phyloP scores from a whole-genome alignment of 768 basidiomycete species.

The Calocera cornea region DNA sequence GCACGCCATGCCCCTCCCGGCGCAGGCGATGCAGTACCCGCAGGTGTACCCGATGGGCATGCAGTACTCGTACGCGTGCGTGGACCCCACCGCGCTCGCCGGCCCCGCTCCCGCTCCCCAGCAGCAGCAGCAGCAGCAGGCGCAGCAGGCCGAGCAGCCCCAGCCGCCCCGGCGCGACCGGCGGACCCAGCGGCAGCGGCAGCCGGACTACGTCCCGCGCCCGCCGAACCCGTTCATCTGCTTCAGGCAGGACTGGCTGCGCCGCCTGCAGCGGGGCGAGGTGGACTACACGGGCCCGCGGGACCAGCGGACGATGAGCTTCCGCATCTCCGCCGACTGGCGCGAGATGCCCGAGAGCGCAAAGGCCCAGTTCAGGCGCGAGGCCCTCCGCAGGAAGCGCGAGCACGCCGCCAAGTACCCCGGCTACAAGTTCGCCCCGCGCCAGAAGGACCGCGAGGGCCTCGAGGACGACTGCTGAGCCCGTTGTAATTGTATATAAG shows the following conservation, averaged over 20 bases:
- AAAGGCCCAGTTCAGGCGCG: slow-evolving; percentile 6
- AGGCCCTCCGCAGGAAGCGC: slow-evolving; percentile 5
- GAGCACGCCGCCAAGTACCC: slow-evolving; percentile 9
- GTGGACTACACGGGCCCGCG: neutral
- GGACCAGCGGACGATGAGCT: neutral
- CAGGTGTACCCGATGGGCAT: neutral
- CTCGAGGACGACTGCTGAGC: neutral
- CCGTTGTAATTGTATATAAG: neutral
- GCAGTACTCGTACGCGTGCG: neutral
- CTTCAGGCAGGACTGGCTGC: slow-evolving; percentile 10
- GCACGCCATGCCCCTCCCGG: neutral
- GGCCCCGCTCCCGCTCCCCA: neutral
- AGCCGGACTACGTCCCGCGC: slow-evolving; percentile 11
- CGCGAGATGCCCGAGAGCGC: slow-evolving; percentile 5
- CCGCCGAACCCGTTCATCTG: slow-evolving; percentile 13
- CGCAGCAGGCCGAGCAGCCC: neutral
- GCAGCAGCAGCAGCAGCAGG: neutral
- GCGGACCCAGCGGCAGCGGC: slow-evolving; percentile 7
- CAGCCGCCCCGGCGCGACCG: neutral
- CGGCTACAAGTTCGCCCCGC: slow-evolving; percentile 9
- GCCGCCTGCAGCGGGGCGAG: neutral
- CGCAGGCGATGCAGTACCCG: neutral
- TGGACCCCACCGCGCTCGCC: neutral
- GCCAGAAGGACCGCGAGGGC: neutral
- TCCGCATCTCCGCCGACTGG: slow-evolving; percentile 11